Conservation (phyloP, 2,329 filamentous ascomycete genomes). For the Botrytis paeoniae region DNA sequence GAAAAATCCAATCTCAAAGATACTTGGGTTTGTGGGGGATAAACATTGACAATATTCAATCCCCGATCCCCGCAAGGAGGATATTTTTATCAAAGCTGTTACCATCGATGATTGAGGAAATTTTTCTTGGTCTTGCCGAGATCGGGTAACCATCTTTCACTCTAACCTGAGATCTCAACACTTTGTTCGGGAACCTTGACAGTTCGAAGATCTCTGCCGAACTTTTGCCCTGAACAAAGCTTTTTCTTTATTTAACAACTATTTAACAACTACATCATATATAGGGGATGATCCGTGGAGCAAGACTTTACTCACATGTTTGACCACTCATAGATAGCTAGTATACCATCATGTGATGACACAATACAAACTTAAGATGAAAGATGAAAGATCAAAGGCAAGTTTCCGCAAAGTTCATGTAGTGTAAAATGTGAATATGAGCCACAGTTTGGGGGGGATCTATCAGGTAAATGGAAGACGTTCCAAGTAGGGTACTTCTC, state of each 20-base stretch:
- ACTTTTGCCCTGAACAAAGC: not conserved
- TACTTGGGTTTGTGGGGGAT: not conserved
- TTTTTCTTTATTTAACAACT: not conserved
- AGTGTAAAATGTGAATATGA: not conserved
- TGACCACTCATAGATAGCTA: not conserved
- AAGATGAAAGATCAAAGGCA: not conserved
- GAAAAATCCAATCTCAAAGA: not conserved
- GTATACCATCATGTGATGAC: not conserved
- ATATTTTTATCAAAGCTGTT: not conserved
- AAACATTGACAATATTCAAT: not conserved
- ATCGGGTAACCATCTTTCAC: not conserved
- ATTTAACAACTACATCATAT: too few species aligned
- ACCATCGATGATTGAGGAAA: not conserved
- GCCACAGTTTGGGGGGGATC: rapidly evolving
- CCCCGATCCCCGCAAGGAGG: not conserved
- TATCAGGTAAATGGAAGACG: too few species aligned
- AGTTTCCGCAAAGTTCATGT: not conserved
- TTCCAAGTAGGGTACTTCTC: too few species aligned
- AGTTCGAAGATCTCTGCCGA: not conserved
- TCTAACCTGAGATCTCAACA: not conserved
- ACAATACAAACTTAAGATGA: too few species aligned
- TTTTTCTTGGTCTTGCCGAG: not conserved
- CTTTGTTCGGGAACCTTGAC: not conserved
- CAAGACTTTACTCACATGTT: not conserved
- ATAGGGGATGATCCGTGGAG: not conserved